These are phyloP conservation scores for Amanita muscaria DNA, from an alignment of 768 basidiomycete genomes.

Conservation along the genomic window DNA sequence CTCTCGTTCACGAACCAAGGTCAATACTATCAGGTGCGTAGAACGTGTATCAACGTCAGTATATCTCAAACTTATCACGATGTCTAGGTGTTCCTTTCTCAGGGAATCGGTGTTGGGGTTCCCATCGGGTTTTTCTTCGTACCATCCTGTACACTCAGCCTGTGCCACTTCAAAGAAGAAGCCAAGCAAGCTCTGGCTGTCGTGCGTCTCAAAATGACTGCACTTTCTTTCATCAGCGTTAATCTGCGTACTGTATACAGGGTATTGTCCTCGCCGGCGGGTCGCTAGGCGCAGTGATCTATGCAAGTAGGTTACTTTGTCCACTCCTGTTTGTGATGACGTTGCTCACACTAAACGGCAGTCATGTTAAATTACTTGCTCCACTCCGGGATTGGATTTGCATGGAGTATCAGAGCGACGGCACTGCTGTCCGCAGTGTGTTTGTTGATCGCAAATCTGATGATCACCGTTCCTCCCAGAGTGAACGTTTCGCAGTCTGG, in stretches of 20 bases:
- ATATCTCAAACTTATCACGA: background rate
- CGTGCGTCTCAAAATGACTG: slow-evolving; percentile 25
- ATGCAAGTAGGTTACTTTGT: slow-evolving; percentile 24
- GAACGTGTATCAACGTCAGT: background rate
- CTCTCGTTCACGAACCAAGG: slow-evolving; percentile 2
- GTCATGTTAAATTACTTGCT: slow-evolving; percentile 44
- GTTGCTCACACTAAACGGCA: background rate
- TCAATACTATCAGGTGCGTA: slow-evolving; percentile 9
- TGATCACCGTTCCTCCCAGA: slow-evolving; percentile 6
- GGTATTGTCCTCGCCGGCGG: slow-evolving; percentile 17
- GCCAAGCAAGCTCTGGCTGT: slow-evolving; percentile 35
- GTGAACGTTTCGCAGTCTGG: background rate
- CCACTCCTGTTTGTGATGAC: too few species aligned
- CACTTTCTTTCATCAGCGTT: slow-evolving; percentile 27
- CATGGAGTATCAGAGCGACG: slow-evolving; percentile 30
- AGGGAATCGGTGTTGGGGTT: slow-evolving; percentile 41
- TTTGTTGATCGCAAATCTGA: slow-evolving; percentile 4
- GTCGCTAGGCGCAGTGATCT: slow-evolving; percentile 27
- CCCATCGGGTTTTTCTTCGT: slow-evolving; percentile 34
- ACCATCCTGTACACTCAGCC: slow-evolving; percentile 35
- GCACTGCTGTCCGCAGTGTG: slow-evolving; percentile 3
- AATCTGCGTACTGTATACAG: slow-evolving; percentile 15
- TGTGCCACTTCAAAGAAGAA: slow-evolving; percentile 36
- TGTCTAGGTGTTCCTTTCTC: slow-evolving; percentile 34
- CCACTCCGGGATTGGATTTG: slow-evolving; percentile 32